phyloP scores from a whole-genome alignment of 208 protist genomes.

The Leishmania arabica region DNA sequence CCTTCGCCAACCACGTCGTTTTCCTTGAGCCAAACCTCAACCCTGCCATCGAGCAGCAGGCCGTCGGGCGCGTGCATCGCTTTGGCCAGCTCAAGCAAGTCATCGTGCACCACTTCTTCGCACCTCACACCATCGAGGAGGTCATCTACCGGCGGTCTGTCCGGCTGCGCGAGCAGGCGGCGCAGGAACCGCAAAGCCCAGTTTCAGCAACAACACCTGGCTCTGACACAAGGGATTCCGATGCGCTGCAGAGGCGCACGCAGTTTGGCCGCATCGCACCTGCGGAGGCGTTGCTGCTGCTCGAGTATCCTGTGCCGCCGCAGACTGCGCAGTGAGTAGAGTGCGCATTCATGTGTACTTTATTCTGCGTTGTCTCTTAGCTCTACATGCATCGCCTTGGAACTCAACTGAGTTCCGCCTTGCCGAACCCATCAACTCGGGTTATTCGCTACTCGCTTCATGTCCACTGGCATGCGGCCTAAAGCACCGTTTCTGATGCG shows the following conservation, averaged over 20 bases:
- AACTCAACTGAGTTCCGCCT: neutral
- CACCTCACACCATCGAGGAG: constrained; percentile 53
- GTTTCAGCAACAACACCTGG: neutral
- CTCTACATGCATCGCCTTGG: neutral
- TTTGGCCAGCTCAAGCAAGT: constrained; percentile 88
- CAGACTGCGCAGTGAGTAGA: neutral
- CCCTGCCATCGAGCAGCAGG: constrained; percentile 72
- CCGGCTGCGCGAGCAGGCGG: constrained; percentile 21
- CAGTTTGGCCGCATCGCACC: constrained; percentile 33
- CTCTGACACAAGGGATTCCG: neutral
- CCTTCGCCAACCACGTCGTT: constrained; percentile 74
- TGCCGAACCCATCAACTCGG: neutral
- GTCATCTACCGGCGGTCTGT: constrained; percentile 39
- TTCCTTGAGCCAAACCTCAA: constrained; percentile 80
- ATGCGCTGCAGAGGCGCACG: constrained; percentile 7
- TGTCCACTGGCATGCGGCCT: neutral
- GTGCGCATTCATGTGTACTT: neutral
- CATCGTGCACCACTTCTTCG: constrained; percentile 49
- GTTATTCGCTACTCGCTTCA: neutral
- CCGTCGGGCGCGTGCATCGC: constrained; percentile 83
- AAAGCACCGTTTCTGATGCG: neutral
- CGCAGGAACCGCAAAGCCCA: constrained; percentile 2
- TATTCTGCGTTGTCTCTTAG: neutral
- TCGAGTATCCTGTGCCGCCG: constrained; percentile 32
- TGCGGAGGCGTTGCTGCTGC: constrained; percentile 19